These are phyloP conservation scores for Komagataella pastoris DNA, from an alignment of 805 yeast genomes.

Conservation along the genomic window DNA sequence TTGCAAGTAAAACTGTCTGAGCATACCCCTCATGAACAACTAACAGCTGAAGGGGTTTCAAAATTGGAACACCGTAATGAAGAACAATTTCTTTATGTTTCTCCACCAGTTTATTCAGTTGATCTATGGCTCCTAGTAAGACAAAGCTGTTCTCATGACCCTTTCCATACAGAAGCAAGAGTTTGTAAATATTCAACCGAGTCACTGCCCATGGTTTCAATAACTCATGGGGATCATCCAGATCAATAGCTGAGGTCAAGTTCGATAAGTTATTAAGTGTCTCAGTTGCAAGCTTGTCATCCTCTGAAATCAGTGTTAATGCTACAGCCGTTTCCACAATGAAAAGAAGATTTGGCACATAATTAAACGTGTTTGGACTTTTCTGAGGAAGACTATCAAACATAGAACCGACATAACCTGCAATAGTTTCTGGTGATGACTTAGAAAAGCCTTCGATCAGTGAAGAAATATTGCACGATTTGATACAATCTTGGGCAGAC, in stretches of 20 bases:
- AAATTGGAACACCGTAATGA: conserved; percentile 29
- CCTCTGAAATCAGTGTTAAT: conserved; percentile 13
- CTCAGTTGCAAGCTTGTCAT: conserved; percentile 10
- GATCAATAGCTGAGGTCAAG: conserved; percentile 1
- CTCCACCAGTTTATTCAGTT: conserved; percentile 8
- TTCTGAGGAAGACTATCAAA: conserved; percentile 20
- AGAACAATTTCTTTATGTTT: conserved; percentile 24
- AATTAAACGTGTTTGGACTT: conserved; percentile 7
- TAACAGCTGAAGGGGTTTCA: conserved; percentile 36
- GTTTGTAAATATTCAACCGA: conserved; percentile 38
- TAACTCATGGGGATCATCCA: not conserved
- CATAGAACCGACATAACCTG: conserved; percentile 17
- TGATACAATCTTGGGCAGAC: conserved; percentile 73
- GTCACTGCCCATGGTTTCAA: conserved; percentile 15
- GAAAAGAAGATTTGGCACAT: conserved; percentile 15
- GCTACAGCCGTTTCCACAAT: conserved; percentile 18
- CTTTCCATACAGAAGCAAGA: conserved; percentile 29
- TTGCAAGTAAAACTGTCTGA: conserved; percentile 18
- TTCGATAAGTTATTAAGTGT: conserved; percentile 11
- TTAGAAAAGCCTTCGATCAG: conserved; percentile 39
- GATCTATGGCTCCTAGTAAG: conserved; percentile 13
- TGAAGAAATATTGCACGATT: conserved; percentile 46
- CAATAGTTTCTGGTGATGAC: conserved; percentile 20
- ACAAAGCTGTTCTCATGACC: conserved; percentile 8
- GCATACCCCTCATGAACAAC: conserved; percentile 31